Base-by-base conservation (phyloP, 352 stramenopile species). In the Globisporangium spiculum region DNA sequence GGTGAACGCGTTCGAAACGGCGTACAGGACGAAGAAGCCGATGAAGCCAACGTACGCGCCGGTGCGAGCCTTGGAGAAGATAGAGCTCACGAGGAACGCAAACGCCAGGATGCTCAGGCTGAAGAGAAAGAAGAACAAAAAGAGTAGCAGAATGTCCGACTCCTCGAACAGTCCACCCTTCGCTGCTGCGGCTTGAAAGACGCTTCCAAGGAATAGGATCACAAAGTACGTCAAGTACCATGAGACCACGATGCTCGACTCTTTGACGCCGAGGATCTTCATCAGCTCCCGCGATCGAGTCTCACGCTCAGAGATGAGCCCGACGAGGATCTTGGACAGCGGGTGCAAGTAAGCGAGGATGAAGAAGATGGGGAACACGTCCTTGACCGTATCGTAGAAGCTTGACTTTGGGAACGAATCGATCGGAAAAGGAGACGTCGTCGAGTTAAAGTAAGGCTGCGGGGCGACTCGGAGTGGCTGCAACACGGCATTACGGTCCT, bases 271-370 rank as follows among this genome's bases (percentile, higher is more conserved):
- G 66, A 98, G 88, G 55, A 89, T 85, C 71, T 94, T 93, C 76
- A 98, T 94, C 50, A 84, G 84, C 69, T 98, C 94, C 22, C 93
- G 90, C 50, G 94, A 78, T 1, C 88, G 79, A 4, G 80, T 80
- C 67, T 98, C 93, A 52, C 97, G 97, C 71, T 98, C 94, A n/a
- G 79, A 69, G 24, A 98, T 94, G 60, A 98, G 78, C 22, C 82
- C 73, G 7, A 92, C 75, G 50, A 98, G 70, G 32, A 97, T 81
- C 4, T 82, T 76, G 7, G 89, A 97, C 6, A 96, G 82, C 6
- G 89, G 85, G 71, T 93, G 96, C 44, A 98, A 64, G 69, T 96
- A 98, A 18, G 89, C 81, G 38, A 98, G 73, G 36, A 97, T 81
- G 66, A 97, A 98, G 48, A 98, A 91, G 38, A 98, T 73, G 1